phyloP scores from a whole-genome alignment of 768 basidiomycete species.

The Kockovaella imperatae region DNA sequence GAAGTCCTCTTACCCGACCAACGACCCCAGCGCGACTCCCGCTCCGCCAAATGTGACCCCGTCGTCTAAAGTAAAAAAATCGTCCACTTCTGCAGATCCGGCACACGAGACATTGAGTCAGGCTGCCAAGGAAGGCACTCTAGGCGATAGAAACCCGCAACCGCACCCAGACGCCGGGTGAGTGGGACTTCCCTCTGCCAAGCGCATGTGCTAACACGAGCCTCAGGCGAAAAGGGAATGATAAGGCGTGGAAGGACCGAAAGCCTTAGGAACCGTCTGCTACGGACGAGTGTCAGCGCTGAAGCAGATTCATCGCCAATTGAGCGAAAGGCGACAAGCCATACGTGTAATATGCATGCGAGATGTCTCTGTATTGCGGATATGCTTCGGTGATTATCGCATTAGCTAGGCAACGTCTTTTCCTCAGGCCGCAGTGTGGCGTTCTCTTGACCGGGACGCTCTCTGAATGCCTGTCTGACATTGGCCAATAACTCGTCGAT shows the following conservation, averaged over 20 bases:
- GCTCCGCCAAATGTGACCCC: slow-evolving; percentile 19
- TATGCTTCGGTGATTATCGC: too few species aligned
- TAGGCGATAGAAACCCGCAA: slow-evolving; percentile 33
- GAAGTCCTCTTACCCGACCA: slow-evolving; percentile 17
- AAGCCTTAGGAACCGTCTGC: too few species aligned
- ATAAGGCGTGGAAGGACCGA: slow-evolving; percentile 39
- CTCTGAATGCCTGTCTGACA: too few species aligned
- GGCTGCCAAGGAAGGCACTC: slow-evolving; percentile 28
- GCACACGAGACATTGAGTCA: slow-evolving; percentile 27
- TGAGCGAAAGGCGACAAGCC: too few species aligned
- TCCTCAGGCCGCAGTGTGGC: too few species aligned
- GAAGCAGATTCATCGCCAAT: too few species aligned
- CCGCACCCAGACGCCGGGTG: slow-evolving; percentile 35
- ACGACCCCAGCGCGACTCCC: slow-evolving; percentile 12
- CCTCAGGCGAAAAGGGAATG: slow-evolving; percentile 16
- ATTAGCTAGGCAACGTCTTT: too few species aligned
- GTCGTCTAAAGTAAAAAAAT: slow-evolving; percentile 19
- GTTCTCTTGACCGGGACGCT: too few species aligned
- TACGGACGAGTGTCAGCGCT: too few species aligned
- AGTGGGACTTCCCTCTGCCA: slow-evolving; percentile 9
- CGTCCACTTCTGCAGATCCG: slow-evolving; percentile 34
- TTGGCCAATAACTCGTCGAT: too few species aligned
- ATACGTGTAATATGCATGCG: too few species aligned
- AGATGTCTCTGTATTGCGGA: too few species aligned
- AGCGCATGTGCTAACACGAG: not conserved